Conservation (phyloP, 805 yeast species). For the Kregervanrija delftensis region DNA sequence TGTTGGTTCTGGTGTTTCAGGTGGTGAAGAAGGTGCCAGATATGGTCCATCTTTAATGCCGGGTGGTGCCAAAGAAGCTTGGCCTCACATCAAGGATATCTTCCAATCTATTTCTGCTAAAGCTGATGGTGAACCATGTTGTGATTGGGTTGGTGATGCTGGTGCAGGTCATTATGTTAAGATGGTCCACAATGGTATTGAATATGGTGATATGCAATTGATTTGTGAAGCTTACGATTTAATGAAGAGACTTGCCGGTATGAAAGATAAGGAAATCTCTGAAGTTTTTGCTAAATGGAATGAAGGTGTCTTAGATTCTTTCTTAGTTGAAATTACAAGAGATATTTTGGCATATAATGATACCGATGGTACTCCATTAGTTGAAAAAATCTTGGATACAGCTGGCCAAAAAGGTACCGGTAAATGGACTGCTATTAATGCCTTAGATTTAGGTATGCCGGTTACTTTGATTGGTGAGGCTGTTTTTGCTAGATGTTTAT, state of each 20-base stretch:
- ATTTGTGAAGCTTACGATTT: conserved; percentile 97
- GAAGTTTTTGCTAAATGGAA: conserved; percentile 92
- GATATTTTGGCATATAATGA: conserved; percentile 89
- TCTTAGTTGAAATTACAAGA: conserved; percentile 93
- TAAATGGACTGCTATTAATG: conserved; percentile 99
- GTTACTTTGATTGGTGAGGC: conserved; percentile 98
- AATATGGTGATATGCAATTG: conserved; percentile 99
- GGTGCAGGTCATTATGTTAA: conserved; percentile 99
- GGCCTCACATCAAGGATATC: conserved; percentile 97
- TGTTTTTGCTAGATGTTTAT: conserved; percentile 91
- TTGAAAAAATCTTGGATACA: conserved; percentile 91
- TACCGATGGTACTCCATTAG: conserved; percentile 84
- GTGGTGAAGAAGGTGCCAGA: conserved; percentile 99
- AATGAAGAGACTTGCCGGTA: conserved; percentile 88
- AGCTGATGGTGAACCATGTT: conserved; percentile 97
- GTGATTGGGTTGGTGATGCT: conserved; percentile 99
- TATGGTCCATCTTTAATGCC: conserved; percentile 99
- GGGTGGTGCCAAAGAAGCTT: conserved; percentile 96
- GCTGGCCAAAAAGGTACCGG: conserved; percentile 99
- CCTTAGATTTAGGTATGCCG: conserved; percentile 96
- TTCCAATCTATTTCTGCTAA: conserved; percentile 96
- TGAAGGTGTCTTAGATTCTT: conserved; percentile 95
- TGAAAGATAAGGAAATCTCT: conserved; percentile 86
- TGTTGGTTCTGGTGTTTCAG: conserved; percentile 99
- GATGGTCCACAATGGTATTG: conserved; percentile 99